Evolutionary conservation across 1,284 basidiomycete species (phyloP), one percentile per base, ranked within the genome.

Genomic region (Ganoderma sp.): DNA sequence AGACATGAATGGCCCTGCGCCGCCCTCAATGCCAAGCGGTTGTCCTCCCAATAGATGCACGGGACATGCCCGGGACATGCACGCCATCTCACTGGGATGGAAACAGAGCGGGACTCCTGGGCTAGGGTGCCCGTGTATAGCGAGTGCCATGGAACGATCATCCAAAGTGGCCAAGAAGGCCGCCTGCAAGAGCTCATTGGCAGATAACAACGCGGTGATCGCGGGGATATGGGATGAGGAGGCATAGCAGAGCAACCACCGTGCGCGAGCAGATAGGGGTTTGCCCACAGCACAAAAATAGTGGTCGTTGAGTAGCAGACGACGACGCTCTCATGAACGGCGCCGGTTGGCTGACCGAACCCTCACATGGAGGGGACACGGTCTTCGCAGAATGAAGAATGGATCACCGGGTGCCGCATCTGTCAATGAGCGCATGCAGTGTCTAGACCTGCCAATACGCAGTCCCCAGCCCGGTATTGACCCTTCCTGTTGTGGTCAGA

Each of bases 371-470:
- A 22, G 32, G 32, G 32, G 32, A 32, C 32, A 32, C 32, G 17
- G 56, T 59, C 39, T 25, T 42, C 22, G 22, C 3, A 22, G 12
- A 42, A 42, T 2, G 39, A 25, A 39, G 28, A 22, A 58, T 58
- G 56, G 56, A 60, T 60, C 58, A 39, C 39, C 58, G 10, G n/a
- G 39, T 41, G 52, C 58, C 41, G 4, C 58, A 60, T 43, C 58
- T 42, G 58, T 43, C 39, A 39, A 58, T 12, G 56, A 12, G 34
- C 32, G 56, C 32, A 39, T 59, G 58, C 10, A 39, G 62, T 34
- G 62, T 37, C 34, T 14, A 43, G 50, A 43, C 15, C 50, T 25
- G 39, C 52, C 52, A 22, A 64, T 57, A 28, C 22, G 39, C n/a
- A 25, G 37, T 41, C 22, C 39, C n/a, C 39, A 43, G 39, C 7